A percentile compares a stretch with the other conserved stretches of the same genome.
These are phyloP conservation scores for Phoenix dactylifera DNA, from an alignment of 176 grass and related monocot species.

Conservation along the genomic window DNA sequence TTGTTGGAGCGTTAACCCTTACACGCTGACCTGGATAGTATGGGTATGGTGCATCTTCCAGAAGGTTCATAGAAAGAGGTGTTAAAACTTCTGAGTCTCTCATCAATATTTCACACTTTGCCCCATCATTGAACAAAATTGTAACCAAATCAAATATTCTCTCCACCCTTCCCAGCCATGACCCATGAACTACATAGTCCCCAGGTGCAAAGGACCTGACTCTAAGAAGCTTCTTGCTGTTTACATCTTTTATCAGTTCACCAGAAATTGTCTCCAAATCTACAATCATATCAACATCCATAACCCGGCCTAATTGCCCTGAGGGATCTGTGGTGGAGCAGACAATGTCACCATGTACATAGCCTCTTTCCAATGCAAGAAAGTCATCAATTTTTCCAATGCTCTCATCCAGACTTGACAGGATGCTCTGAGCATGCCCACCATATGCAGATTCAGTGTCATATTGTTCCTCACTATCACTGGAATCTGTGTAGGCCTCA, in stretches of 20 bases:
- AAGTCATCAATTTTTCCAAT: conserved; percentile 85
- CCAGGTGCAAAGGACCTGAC: conserved; percentile 68
- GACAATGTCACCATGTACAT: conserved; percentile 80
- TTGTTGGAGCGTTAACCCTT: conserved; percentile 34
- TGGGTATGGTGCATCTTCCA: conserved; percentile 71
- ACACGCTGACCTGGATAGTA: conserved; percentile 80
- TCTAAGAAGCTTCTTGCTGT: conserved; percentile 76
- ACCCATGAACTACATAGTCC: conserved; percentile 68
- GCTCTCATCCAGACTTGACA: conserved; percentile 78
- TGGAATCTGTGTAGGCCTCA: conserved; percentile 52
- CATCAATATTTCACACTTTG: conserved; percentile 71
- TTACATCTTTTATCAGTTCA: conserved; percentile 60
- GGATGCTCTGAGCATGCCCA: conserved; percentile 51
- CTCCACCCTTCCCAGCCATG: conserved; percentile 84
- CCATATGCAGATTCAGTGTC: conserved; percentile 50
- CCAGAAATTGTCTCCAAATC: conserved; percentile 73
- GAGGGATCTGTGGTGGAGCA: conserved; percentile 53
- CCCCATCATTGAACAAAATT: conserved; percentile 57
- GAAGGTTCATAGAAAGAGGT: conserved; percentile 40
- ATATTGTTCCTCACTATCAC: conserved; percentile 84
- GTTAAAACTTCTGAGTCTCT: conserved; percentile 58
- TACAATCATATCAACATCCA: conserved; percentile 60
- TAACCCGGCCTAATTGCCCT: conserved; percentile 64
- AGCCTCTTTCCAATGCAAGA: conserved; percentile 73
- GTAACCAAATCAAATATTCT: conserved; percentile 69